Base-by-base conservation (phyloP, 2,329 filamentous ascomycete genomes). In the Diplodia seriata region DNA sequence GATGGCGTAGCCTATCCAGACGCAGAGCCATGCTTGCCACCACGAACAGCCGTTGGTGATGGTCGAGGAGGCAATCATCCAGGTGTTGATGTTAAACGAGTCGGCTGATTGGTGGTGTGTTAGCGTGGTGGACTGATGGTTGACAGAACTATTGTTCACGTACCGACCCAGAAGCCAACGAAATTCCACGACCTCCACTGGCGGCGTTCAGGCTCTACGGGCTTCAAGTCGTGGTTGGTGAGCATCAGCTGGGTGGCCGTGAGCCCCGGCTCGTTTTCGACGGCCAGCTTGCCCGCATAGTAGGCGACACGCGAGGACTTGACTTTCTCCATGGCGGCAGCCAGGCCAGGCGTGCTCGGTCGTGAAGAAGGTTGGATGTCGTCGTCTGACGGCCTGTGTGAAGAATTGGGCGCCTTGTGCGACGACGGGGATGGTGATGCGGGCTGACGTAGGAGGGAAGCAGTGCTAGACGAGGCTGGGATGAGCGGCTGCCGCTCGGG, bases 21-120 rank as follows among this genome's bases (percentile, higher is more conserved):
- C 91, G 75, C 91, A 93, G n/a, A 81, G 71, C 79, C 78, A 81
- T 2, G 91, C 90, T 80, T 97, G 92, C 93, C 93, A 97, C 93
- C 93, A 97, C 8, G 91, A 92, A 26, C 96, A 83, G 14, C 92
- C 92, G 57, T 81, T 83, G 1, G 90, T 86, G 40, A 96, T 92
- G 87, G 93, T 93, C 47, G 91, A 89, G 1, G 91, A 92, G 0
- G 91, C 91, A 70, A 96, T 95, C 92, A 96, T 97, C 93, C 92
- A 96, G 1, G 92, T 95, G 79, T 94, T 95, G 74, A 80, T 80
- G 70, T 80, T 80, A 73, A 80, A 80, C 2, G 77, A 79, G 80
- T 88, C 71, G 56, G 74, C 74, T 74, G 68, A 71, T 47, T 47
- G 69, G 26, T 20, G 23, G 23, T 54, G 4, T 49, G 66, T 75